Conservation (phyloP, 176 grass and related monocot species). For the Aegilops longissima region DNA sequence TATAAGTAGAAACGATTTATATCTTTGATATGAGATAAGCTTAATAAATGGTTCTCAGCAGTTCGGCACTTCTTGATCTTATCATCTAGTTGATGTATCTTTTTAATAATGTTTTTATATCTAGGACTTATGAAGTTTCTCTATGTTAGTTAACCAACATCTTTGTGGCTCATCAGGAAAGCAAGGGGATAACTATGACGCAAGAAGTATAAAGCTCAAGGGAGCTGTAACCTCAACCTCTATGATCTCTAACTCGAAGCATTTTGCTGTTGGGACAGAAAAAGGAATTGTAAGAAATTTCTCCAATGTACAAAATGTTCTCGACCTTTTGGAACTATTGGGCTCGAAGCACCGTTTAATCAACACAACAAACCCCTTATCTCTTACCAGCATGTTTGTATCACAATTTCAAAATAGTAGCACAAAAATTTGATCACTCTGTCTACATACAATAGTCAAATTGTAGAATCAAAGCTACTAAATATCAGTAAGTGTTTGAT, state of each 20-base stretch:
- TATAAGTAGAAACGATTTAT: slow-evolving; percentile 1
- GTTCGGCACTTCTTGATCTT: neutral
- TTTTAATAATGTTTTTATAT: neutral
- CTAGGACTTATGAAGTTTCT: neutral
- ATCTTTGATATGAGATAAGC: neutral
- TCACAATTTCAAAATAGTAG: neutral
- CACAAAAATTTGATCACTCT: neutral
- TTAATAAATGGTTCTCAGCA: neutral
- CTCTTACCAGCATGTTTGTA: neutral
- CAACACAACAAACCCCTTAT: neutral
- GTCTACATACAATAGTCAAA: neutral
- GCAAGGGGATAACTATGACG: slow-evolving; percentile 64
- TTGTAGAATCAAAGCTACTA: neutral
- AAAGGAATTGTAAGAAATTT: slow-evolving; percentile 85
- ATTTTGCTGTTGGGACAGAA: slow-evolving; percentile 80
- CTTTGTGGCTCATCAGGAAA: slow-evolving; percentile 56
- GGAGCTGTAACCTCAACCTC: slow-evolving; percentile 60
- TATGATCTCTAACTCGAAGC: slow-evolving; percentile 58
- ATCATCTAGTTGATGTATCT: neutral
- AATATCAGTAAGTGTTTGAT: neutral
- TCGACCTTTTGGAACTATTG: neutral
- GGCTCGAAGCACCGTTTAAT: neutral
- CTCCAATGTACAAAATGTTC: neutral
- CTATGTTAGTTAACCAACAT: slow-evolving; percentile 17
- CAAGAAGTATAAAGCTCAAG: slow-evolving; percentile 72